Evolutionary conservation across 306 rosid species (phyloP).

Genomic region (Morella rubra): DNA sequence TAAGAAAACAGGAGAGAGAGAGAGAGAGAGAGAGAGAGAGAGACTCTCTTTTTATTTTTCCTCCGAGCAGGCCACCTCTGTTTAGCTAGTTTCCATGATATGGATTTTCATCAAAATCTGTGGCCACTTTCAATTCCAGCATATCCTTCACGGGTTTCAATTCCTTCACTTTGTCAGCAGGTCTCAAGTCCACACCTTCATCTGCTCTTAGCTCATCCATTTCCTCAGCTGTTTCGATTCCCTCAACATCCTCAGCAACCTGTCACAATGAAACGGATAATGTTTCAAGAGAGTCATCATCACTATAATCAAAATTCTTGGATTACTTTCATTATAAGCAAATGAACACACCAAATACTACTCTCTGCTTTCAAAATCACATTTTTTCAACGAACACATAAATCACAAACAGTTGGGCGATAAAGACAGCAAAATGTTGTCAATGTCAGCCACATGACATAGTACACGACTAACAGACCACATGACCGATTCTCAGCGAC

Average conservation of each 20-base stretch:
- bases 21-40: neutral
- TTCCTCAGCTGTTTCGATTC: slow-evolving; percentile 41
- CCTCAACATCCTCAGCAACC: slow-evolving; percentile 54
- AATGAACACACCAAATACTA: slow-evolving; percentile 5
- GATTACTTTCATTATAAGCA: neutral
- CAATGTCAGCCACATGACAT: neutral
- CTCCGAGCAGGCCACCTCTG: neutral
- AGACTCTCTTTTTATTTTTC: no score
- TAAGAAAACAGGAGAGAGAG: neutral
- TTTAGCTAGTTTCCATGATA: neutral
- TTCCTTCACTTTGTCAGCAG: slow-evolving; percentile 39
- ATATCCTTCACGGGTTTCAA: slow-evolving; percentile 36
- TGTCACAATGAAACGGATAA: slow-evolving; percentile 31
- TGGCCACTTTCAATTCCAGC: slow-evolving; percentile 32
- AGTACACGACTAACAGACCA: slow-evolving; percentile 5
- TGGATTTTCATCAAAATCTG: slow-evolving; percentile 55
- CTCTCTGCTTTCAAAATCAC: slow-evolving; percentile 8
- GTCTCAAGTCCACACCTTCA: slow-evolving; percentile 29
- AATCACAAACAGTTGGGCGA: neutral
- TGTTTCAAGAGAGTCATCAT: neutral
- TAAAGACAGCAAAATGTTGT: neutral
- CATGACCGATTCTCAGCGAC: neutral
- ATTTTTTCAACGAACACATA: neutral
- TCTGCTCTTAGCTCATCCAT: slow-evolving; percentile 38
- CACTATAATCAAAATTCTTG: neutral